Evolutionary conservation across 2,329 filamentous ascomycete species (phyloP), one percentile per base, ranked within the genome.

Genomic region (Colletotrichum sidae): DNA sequence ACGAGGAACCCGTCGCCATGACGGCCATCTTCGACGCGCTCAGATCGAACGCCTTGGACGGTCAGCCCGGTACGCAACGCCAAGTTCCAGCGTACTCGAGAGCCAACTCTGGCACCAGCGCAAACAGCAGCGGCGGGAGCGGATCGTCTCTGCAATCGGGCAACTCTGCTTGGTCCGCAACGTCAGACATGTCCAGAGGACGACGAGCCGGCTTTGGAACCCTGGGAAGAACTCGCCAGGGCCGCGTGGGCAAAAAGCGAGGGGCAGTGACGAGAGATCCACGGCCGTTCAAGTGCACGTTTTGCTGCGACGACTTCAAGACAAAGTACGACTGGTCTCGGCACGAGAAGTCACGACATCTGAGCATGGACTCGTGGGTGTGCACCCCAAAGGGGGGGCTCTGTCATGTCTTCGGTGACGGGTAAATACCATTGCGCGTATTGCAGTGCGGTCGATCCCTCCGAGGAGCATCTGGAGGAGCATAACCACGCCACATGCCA

Each of bases 341-440:
- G 38, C 84, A 87, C 65, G 84, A 87, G 62, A 80, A 79, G 51
- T 79, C 80, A 60, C 77, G 78, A 58, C 84, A 76, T 71, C 77
- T 76, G 53, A 83, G 77, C 6, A 82, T 82, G 0, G 80, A 77
- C 71, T 77, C 70, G 54, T 87, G 75, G 85, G 79, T 78, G 67
- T 86, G 77, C 53, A 73, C 76, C 2, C 73, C 73, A 0, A 60
- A 67, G 6, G 73, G 73, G 73, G 5, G 67, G 68, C 2, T 55
- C 55, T 1, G 54, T 71, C 0, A 12, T 66, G 1, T 70, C 70
- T 2, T 56, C 70, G 1, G 67, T 62, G 2, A 72, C 72, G 2
- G 70, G 72, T 0, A 38, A 53, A n/a, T 67, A 55, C 0, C 70
- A 71, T 15, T 74, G 72, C 33, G 71, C 68, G 3, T 75, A 73